These are phyloP conservation scores for Amoebophrya sp. DNA, from an alignment of 169 alveolate genomes.

Conservation along the genomic window DNA sequence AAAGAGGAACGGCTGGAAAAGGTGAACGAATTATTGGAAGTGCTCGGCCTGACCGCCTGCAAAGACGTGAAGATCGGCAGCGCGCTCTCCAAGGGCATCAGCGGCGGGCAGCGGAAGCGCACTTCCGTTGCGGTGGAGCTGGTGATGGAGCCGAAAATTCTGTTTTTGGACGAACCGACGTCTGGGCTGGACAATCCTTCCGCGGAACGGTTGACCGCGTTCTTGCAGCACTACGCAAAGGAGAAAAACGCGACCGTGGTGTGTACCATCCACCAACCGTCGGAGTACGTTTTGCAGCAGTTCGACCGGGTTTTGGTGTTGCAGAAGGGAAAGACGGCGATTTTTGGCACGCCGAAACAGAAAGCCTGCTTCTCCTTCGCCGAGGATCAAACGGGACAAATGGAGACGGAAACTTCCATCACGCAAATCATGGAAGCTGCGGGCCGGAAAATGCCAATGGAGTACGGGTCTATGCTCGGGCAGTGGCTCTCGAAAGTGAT, in stretches of 20 bases:
- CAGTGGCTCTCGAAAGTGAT: background rate
- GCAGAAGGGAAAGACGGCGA: no score
- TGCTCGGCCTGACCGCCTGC: slow-evolving; percentile 44
- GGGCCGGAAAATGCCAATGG: background rate
- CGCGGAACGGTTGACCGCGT: background rate
- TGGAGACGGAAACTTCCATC: background rate
- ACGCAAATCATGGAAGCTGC: background rate
- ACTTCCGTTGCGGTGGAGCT: slow-evolving; percentile 78
- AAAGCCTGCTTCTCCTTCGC: no score
- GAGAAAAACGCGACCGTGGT: slow-evolving; percentile 48
- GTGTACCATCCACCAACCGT: slow-evolving; percentile 68
- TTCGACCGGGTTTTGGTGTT: slow-evolving; percentile 60
- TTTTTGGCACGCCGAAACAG: no score
- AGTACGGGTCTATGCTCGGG: background rate
- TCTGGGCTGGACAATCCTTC: slow-evolving; percentile 47
- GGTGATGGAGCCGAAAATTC: slow-evolving; percentile 67
- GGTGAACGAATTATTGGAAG: slow-evolving; percentile 41
- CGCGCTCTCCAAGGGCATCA: slow-evolving; percentile 60
- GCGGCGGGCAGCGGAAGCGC: slow-evolving; percentile 80
- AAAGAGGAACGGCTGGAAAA: slow-evolving; percentile 26
- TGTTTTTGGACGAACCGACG: slow-evolving; percentile 37
- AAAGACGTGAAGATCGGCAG: slow-evolving; percentile 63
- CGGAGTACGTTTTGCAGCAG: slow-evolving; percentile 56
- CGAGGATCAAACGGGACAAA: no score
- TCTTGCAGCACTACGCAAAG: background rate